Conservation (phyloP, 1,139 yeast species). For the Kodamaea fungicola region DNA sequence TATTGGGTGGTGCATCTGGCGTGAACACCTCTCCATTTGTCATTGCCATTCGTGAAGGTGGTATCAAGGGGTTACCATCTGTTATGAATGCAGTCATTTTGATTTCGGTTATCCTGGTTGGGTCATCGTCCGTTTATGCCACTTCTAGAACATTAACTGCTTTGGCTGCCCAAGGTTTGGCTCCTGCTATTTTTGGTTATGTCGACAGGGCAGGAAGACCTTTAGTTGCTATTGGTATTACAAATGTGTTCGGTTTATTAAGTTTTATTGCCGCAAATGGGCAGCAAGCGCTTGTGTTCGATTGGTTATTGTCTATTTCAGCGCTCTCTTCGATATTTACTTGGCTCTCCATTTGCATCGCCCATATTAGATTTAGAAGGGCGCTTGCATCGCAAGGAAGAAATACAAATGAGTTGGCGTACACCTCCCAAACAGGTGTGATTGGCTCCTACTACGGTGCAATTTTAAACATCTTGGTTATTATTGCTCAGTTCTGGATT, state of each 20-base stretch:
- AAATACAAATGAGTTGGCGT: constrained; percentile 50
- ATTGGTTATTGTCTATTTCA: constrained; percentile 38
- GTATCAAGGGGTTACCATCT: constrained; percentile 60
- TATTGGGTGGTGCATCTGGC: constrained; percentile 36
- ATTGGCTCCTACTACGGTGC: constrained; percentile 52
- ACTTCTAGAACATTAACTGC: constrained; percentile 25
- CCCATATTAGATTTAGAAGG: constrained; percentile 37
- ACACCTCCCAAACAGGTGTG: constrained; percentile 53
- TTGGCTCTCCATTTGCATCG: constrained; percentile 37
- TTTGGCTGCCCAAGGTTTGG: constrained; percentile 23
- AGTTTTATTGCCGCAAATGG: constrained; percentile 32
- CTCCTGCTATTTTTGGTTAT: constrained; percentile 24
- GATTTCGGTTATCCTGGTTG: constrained; percentile 58
- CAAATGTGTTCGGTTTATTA: constrained; percentile 27
- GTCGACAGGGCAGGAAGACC: constrained; percentile 27
- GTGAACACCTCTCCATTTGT: constrained; percentile 53
- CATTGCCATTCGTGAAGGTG: constrained; percentile 56
- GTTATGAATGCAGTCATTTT: constrained; percentile 72
- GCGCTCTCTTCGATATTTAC: constrained; percentile 39
- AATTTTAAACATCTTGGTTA: constrained; percentile 44
- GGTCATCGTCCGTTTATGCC: constrained; percentile 28
- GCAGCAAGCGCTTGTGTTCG: constrained; percentile 29
- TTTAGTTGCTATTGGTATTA: constrained; percentile 27
- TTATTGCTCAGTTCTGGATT: constrained; percentile 51
- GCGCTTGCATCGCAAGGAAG: constrained; percentile 30